Percentiles rank a stretch among this genome's conserved stretches.
These are phyloP conservation scores for Sordariomycetes sp. DNA, from an alignment of 2,329 filamentous ascomycete genomes.

Conservation along the genomic window DNA sequence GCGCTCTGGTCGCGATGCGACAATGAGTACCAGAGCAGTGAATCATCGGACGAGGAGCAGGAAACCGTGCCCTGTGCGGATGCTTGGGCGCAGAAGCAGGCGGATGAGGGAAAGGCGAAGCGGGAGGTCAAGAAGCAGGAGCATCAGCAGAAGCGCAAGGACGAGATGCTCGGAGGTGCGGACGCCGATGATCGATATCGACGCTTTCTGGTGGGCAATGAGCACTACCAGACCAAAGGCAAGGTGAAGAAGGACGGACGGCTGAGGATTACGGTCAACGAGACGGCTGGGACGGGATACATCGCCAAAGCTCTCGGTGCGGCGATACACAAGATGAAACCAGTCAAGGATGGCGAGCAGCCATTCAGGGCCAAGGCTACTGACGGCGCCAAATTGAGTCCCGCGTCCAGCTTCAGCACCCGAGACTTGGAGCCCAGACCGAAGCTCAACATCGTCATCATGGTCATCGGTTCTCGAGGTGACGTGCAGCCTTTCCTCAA, in stretches of 20 bases:
- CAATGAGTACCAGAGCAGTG: conserved; percentile 11
- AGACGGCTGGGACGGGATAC: conserved; percentile 61
- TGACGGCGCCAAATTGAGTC: conserved; percentile 6
- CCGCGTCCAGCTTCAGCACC: conserved; percentile 14
- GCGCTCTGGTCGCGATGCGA: conserved; percentile 12
- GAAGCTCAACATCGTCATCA: conserved; percentile 68
- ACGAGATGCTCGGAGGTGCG: conserved; percentile 1
- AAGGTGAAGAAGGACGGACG: conserved; percentile 61
- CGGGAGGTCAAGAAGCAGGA: conserved; percentile 1
- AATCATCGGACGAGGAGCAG: conserved; percentile 4
- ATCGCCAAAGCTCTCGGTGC: conserved; percentile 65
- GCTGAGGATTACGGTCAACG: conserved; percentile 62
- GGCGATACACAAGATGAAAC: conserved; percentile 34
- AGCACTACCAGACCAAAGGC: conserved; percentile 55
- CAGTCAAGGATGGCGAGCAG: conserved; percentile 4
- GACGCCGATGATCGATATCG: conserved; percentile 15
- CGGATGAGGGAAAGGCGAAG: not conserved
- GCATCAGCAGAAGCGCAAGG: conserved; percentile 1
- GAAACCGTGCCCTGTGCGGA: not conserved
- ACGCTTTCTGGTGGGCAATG: conserved; percentile 50
- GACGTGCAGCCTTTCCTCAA: conserved; percentile 75
- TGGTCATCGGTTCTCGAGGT: conserved; percentile 73
- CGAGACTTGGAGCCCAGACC: conserved; percentile 28
- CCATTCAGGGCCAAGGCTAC: not conserved
- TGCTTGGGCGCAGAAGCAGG: not conserved